Evolutionary conservation across 108 stramenopile species (phyloP).

Genomic region (Nannochloropsis salina): DNA sequence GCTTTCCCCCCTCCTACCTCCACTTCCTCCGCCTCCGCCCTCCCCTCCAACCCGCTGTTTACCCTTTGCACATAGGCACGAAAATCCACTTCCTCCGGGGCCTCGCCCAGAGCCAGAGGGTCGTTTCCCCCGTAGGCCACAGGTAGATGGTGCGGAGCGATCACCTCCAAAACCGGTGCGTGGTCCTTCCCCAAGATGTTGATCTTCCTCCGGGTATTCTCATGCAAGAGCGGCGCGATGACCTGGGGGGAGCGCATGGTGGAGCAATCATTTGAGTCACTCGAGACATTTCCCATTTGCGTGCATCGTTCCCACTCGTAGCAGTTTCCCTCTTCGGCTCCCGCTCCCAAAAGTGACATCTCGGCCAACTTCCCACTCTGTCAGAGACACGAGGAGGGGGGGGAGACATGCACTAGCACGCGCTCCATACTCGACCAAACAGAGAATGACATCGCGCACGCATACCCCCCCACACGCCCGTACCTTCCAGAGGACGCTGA

Average conservation of each 20-base stretch:
- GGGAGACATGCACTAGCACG: background rate
- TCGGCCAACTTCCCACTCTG: no score
- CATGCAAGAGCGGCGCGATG: constrained; percentile 39
- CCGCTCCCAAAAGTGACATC: no score
- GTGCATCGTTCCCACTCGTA: no score
- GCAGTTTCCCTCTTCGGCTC: no score
- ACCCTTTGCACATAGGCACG: constrained; percentile 28
- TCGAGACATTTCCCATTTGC: no score
- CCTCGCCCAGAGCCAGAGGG: constrained; percentile 32
- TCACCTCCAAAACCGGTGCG: constrained; percentile 33
- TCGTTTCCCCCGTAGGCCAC: constrained; percentile 36
- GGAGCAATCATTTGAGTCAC: no score
- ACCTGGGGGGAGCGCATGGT: constrained; percentile 25
- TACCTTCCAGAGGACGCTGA: constrained; percentile 53
- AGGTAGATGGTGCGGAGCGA: constrained; percentile 33
- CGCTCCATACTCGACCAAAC: background rate
- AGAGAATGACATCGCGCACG: background rate
- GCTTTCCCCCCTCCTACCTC: background rate
- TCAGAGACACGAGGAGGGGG: background rate
- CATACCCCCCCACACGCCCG: background rate
- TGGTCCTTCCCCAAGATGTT: constrained; percentile 29
- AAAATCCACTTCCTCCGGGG: constrained; percentile 33
- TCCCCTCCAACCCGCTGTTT: background rate
- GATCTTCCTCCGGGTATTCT: constrained; percentile 42
- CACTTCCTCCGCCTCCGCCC: constrained; percentile 8